Percentiles rank a stretch among this genome's conserved stretches.
phyloP scores from a whole-genome alignment of 1,284 basidiomycete species.

The Ceratobasidium sp. region DNA sequence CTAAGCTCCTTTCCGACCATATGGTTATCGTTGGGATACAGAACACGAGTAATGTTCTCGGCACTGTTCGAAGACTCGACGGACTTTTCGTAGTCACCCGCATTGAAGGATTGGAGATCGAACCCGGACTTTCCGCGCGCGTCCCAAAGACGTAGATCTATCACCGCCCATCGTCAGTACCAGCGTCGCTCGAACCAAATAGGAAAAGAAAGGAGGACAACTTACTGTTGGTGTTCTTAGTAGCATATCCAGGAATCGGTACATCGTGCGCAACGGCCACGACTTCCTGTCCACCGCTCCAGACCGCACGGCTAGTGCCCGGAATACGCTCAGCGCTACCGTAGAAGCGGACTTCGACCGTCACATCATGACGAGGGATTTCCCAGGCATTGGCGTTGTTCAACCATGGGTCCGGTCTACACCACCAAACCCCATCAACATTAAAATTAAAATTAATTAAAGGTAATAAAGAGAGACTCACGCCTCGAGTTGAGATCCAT shows the following conservation, averaged over 20 bases:
- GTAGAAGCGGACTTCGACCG: constrained; percentile 87
- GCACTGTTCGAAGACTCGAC: constrained; percentile 89
- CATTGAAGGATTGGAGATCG: constrained; percentile 92
- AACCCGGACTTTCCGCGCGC: constrained; percentile 91
- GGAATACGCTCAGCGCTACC: constrained; percentile 79
- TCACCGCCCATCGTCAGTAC: no score
- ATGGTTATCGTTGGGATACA: constrained; percentile 88
- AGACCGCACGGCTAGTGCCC: constrained; percentile 71
- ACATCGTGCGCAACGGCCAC: constrained; percentile 91
- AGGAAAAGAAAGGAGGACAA: not conserved
- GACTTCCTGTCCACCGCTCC: constrained; percentile 94
- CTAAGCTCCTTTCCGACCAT: constrained; percentile 88
- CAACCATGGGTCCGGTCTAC: constrained; percentile 87
- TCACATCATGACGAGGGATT: constrained; percentile 85
- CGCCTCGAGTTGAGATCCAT: constrained; percentile 89
- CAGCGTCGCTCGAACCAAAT: no score
- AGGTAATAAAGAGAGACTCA: constrained; percentile 26
- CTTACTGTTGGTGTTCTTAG: not conserved
- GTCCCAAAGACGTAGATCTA: constrained; percentile 74
- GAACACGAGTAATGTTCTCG: constrained; percentile 89
- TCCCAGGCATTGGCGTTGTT: constrained; percentile 90
- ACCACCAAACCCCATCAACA: constrained; percentile 10
- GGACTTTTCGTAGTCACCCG: constrained; percentile 90
- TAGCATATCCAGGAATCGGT: constrained; percentile 84
- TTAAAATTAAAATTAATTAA: not conserved